phyloP scores from a whole-genome alignment of 441 rosid species.

The California macrophylla region DNA sequence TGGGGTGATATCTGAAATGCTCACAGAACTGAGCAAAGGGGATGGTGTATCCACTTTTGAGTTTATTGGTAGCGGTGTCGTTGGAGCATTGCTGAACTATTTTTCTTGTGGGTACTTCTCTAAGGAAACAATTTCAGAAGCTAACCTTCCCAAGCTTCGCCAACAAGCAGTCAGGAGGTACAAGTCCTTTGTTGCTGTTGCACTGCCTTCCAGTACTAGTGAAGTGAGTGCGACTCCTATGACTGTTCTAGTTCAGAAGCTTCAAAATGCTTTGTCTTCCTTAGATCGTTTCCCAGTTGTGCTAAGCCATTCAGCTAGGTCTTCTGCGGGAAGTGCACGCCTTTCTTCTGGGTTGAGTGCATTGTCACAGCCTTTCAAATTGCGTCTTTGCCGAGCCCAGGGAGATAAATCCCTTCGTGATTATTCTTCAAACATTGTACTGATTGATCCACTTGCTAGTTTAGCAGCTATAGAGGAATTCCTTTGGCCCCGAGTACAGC shows the following conservation, averaged over 20 bases:
- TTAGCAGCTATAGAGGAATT: constrained; percentile 93
- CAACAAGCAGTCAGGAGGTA: constrained; percentile 75
- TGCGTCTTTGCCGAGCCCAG: constrained; percentile 91
- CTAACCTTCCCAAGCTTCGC: constrained; percentile 71
- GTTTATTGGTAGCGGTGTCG: constrained; percentile 97
- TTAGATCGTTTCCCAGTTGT: constrained; percentile 96
- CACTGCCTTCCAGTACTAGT: constrained; percentile 56
- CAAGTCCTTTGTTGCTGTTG: constrained; percentile 59
- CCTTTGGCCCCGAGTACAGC: constrained; percentile 96
- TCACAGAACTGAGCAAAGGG: constrained; percentile 81
- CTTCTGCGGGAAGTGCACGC: constrained; percentile 83
- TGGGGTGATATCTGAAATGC: constrained; percentile 74
- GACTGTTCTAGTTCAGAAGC: constrained; percentile 90
- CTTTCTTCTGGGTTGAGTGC: constrained; percentile 96
- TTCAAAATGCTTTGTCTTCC: constrained; percentile 90
- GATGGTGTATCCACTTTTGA: constrained; percentile 99
- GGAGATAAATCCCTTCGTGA: constrained; percentile 93
- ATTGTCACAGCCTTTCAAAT: constrained; percentile 85
- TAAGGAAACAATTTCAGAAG: constrained; percentile 73
- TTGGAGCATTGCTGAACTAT: constrained; percentile 81
- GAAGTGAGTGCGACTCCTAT: constrained; percentile 51
- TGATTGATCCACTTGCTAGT: constrained; percentile 97
- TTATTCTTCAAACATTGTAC: constrained; percentile 88
- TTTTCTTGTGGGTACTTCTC: constrained; percentile 81
- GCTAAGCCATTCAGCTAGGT: constrained; percentile 84